phyloP scores from a whole-genome alignment of 2,329 filamentous ascomycete species.

The Scedosporium dehoogii region DNA sequence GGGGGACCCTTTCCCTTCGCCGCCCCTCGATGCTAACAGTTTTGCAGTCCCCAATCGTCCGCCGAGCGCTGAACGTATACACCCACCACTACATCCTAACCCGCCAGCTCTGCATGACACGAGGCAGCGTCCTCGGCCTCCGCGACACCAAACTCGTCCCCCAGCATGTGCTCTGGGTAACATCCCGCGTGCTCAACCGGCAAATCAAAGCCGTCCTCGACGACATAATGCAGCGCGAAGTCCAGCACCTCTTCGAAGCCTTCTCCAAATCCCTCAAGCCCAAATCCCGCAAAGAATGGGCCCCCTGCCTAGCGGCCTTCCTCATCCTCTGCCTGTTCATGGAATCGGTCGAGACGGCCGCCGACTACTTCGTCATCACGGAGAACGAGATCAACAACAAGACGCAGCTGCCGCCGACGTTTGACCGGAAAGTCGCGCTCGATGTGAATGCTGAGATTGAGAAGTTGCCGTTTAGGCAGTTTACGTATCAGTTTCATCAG shows the following conservation, averaged over 20 bases:
- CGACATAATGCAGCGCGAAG: conserved; percentile 42
- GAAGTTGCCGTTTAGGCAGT: conserved; percentile 50
- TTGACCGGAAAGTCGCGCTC: conserved; percentile 33
- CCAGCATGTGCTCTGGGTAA: conserved; percentile 33
- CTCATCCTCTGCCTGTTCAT: conserved; percentile 48
- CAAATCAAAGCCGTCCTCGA: conserved; percentile 49
- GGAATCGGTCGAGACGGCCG: conserved; percentile 44
- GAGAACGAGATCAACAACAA: conserved; percentile 39
- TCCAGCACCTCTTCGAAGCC: conserved; percentile 39
- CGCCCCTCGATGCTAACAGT: neutral
- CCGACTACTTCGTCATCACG: conserved; percentile 40
- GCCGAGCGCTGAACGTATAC: conserved; percentile 43
- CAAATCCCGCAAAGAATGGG: conserved; percentile 43
- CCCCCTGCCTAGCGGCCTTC: conserved; percentile 46
- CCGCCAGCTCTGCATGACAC: conserved; percentile 42
- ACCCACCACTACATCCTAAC: conserved; percentile 48
- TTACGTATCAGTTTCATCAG: conserved; percentile 50
- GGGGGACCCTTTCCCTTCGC: neutral
- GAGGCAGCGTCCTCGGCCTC: conserved; percentile 29
- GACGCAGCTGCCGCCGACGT: conserved; percentile 24
- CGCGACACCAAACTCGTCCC: conserved; percentile 31
- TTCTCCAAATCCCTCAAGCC: conserved; percentile 45
- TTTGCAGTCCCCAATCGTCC: conserved; percentile 36
- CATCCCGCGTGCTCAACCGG: conserved; percentile 43
- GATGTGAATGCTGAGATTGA: conserved; percentile 40